Conservation (phyloP, 495 filamentous ascomycete species). For the Tuber aestivum region DNA sequence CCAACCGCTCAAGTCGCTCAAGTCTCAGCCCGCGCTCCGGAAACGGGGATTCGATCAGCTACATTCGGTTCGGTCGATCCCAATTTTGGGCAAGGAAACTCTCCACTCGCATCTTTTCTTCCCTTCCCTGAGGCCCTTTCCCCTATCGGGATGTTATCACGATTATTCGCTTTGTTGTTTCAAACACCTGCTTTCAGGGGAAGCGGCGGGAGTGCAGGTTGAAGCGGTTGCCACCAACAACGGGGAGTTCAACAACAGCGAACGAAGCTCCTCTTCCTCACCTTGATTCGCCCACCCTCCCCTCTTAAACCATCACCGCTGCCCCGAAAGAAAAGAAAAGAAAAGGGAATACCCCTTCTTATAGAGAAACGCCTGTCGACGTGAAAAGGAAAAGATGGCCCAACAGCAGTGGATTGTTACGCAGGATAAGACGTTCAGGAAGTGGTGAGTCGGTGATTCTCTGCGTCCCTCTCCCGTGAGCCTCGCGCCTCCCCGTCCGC, state of each 20-base stretch:
- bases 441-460: slow-evolving; percentile 60
- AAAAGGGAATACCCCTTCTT: neutral
- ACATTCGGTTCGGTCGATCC: neutral
- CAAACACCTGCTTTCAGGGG: neutral
- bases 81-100: neutral
- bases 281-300: neutral
- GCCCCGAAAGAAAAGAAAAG: neutral
- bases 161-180: neutral
- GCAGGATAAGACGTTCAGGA: slow-evolving; percentile 99
- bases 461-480: slow-evolving; percentile 13
- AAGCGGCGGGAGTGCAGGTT: neutral
- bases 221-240: neutral
- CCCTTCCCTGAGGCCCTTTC: neutral
- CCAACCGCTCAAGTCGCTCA: neutral
- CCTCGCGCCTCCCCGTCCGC: slow-evolving; percentile 8
- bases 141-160: neutral
- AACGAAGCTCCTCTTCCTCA: neutral
- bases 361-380: neutral
- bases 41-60: neutral
- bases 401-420: slow-evolving; percentile 93
- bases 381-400: slow-evolving; percentile 34
- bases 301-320: neutral
- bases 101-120: neutral
- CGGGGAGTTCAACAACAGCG: neutral
- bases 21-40: neutral